Percentiles rank a stretch among this genome's conserved stretches.
These are phyloP conservation scores for Orbilia quercus DNA, from an alignment of 2,329 filamentous ascomycete species.

Conservation along the genomic window DNA sequence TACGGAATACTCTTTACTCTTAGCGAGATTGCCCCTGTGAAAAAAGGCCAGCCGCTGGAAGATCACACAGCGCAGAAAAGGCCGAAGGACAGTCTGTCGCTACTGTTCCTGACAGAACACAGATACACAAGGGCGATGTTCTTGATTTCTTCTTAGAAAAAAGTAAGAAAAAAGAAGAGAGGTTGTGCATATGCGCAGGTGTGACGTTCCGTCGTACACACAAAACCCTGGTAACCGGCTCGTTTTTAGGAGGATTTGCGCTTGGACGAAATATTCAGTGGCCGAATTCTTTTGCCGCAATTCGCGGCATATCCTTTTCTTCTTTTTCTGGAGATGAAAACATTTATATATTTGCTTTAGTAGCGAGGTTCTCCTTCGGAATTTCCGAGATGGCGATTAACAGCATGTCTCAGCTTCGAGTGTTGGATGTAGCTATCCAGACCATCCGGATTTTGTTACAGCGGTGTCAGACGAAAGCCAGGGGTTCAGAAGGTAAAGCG, in stretches of 20 bases:
- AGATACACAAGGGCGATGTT: slow-evolving; percentile 10
- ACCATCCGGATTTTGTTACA: not conserved
- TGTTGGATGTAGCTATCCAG: not conserved
- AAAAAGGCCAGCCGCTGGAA: not conserved
- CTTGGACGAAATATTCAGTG: not conserved
- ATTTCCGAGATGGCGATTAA: not conserved
- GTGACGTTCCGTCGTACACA: slow-evolving; percentile 44
- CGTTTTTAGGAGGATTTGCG: slow-evolving; percentile 3
- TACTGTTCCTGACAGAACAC: slow-evolving; percentile 8
- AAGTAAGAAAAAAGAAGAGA: slow-evolving; percentile 6
- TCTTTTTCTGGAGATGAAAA: not conserved
- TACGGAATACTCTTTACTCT: not conserved
- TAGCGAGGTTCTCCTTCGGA: not conserved
- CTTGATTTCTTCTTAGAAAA: slow-evolving; percentile 16
- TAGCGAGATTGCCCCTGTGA: not conserved
- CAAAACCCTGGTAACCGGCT: slow-evolving; percentile 49
- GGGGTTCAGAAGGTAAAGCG: not conserved
- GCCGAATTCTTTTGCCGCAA: slow-evolving; percentile 25
- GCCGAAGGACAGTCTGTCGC: not conserved
- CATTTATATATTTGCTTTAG: not conserved
- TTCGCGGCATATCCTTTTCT: slow-evolving; percentile 13
- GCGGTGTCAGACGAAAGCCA: not conserved
- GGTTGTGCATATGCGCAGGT: slow-evolving; percentile 43
- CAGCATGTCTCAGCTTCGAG: not conserved
- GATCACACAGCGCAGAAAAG: slow-evolving; percentile 3